Evolutionary conservation across 2,329 filamentous ascomycete species (phyloP).

Genomic region (Alternaria sp.): DNA sequence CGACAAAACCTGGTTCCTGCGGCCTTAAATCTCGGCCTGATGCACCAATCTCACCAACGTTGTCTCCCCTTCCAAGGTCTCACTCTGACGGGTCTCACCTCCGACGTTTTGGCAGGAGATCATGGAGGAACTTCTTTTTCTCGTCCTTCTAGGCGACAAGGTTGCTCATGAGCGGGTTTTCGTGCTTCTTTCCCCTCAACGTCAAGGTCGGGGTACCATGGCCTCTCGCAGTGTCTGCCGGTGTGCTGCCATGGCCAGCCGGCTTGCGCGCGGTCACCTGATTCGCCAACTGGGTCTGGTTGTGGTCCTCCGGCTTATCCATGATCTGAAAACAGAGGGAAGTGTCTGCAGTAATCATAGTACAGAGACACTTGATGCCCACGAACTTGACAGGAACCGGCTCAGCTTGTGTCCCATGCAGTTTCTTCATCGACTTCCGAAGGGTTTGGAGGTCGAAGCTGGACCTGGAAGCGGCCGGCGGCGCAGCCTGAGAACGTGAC

Average conservation of each 20-base stretch:
- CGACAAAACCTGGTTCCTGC: background rate
- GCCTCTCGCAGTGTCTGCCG: slow-evolving; percentile 23
- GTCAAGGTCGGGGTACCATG: slow-evolving; percentile 22
- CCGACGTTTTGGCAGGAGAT: background rate
- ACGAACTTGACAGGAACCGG: slow-evolving; percentile 25
- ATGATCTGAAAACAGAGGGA: slow-evolving; percentile 33
- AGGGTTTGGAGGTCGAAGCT: slow-evolving; percentile 14
- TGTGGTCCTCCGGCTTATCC: slow-evolving; percentile 5
- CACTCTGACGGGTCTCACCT: background rate
- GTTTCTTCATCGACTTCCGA: slow-evolving; percentile 15
- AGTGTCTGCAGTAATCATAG: slow-evolving; percentile 13
- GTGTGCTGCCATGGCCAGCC: slow-evolving; percentile 10
- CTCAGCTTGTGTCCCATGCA: slow-evolving; percentile 23
- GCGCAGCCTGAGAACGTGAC: background rate
- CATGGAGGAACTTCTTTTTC: background rate
- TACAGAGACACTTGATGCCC: slow-evolving; percentile 29
- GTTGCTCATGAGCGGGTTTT: slow-evolving; percentile 30
- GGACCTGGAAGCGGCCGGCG: slow-evolving; percentile 7
- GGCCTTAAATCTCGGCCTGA: background rate
- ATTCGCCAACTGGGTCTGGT: background rate
- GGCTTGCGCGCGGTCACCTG: background rate
- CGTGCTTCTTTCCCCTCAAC: slow-evolving; percentile 16
- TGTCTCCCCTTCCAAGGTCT: background rate
- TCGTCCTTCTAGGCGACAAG: slow-evolving; percentile 4
- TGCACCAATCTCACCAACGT: background rate